These are phyloP conservation scores for Sugiyamaella floridensis DNA, from an alignment of 805 yeast genomes.

Conservation along the genomic window DNA sequence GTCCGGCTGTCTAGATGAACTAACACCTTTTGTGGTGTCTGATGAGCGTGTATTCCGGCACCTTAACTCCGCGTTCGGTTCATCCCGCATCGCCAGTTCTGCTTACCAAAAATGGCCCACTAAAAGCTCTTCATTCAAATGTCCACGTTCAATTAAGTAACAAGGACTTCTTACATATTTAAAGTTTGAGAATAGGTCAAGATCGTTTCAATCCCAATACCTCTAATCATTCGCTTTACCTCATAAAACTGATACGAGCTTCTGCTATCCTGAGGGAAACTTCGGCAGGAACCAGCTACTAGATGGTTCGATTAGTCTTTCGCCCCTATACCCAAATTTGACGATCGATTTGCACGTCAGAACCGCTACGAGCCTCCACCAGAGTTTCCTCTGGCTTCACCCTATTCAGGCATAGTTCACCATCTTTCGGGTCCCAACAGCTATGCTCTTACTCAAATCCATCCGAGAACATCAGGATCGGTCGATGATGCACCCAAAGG, in stretches of 20 bases:
- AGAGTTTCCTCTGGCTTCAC: slow-evolving; percentile 42
- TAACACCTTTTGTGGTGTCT: slow-evolving; percentile 42
- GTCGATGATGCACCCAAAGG: slow-evolving; percentile 33
- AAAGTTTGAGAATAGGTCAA: slow-evolving; percentile 39
- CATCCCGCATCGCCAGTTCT: slow-evolving; percentile 44
- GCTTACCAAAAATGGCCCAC: slow-evolving; percentile 44
- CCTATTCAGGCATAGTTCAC: slow-evolving; percentile 42
- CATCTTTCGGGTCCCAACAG: slow-evolving; percentile 42
- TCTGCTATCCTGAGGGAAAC: slow-evolving; percentile 40
- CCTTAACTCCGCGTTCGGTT: slow-evolving; percentile 38
- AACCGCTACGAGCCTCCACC: slow-evolving; percentile 42
- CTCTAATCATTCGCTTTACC: slow-evolving; percentile 39
- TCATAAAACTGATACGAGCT: slow-evolving; percentile 39
- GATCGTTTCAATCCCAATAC: slow-evolving; percentile 37
- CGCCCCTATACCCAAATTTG: slow-evolving; percentile 42
- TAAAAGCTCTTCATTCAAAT: slow-evolving; percentile 38
- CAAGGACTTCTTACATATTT: slow-evolving; percentile 39
- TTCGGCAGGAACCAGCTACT: slow-evolving; percentile 41
- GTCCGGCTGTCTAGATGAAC: slow-evolving; percentile 44
- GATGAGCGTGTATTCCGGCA: slow-evolving; percentile 40
- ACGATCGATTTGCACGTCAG: slow-evolving; percentile 42
- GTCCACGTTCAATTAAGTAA: slow-evolving; percentile 38
- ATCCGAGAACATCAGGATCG: slow-evolving; percentile 37
- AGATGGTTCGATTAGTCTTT: slow-evolving; percentile 40
- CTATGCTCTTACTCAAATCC: slow-evolving; percentile 40